Conservation (phyloP, 2,329 filamentous ascomycete genomes). For the Dactylellina haptotyla region DNA sequence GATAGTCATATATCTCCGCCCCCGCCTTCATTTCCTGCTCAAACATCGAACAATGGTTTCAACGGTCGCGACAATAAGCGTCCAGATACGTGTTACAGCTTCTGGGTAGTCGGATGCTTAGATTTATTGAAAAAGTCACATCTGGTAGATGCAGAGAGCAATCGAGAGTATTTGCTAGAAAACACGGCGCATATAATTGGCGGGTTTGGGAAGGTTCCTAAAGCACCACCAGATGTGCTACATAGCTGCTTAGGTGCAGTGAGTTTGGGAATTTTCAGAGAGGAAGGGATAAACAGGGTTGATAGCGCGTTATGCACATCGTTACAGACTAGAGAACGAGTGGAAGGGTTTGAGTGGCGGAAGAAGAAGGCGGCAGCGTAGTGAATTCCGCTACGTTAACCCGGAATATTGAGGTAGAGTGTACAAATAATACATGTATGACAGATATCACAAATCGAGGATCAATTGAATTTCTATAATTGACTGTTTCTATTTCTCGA, state of each 20-base stretch:
- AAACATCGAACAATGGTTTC: conserved; percentile 69
- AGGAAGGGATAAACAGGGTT: conserved; percentile 74
- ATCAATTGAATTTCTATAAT: too few species aligned
- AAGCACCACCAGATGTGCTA: conserved; percentile 70
- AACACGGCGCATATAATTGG: conserved; percentile 88
- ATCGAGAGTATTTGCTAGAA: conserved; percentile 81
- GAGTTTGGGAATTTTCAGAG: conserved; percentile 77
- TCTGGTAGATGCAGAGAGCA: conserved; percentile 70
- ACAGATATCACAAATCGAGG: too few species aligned
- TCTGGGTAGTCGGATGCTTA: conserved; percentile 76
- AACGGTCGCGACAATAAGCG: conserved; percentile 92
- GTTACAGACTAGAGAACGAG: conserved; percentile 67
- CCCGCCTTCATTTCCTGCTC: conserved; percentile 19
- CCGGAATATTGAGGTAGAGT: not conserved
- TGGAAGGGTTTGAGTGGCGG: conserved; percentile 62
- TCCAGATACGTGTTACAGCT: conserved; percentile 94
- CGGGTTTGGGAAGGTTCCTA: conserved; percentile 78
- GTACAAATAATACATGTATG: too few species aligned
- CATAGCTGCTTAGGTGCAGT: conserved; percentile 90
- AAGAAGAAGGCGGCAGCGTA: conserved; percentile 27
- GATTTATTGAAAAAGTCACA: conserved; percentile 70
- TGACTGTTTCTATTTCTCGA: too few species aligned
- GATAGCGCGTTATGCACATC: conserved; percentile 83
- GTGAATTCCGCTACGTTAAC: not conserved
- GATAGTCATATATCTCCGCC: conserved; percentile 59